Base-by-base conservation (phyloP, 2,329 filamentous ascomycete species). In the Alternaria angustiovoidea region DNA sequence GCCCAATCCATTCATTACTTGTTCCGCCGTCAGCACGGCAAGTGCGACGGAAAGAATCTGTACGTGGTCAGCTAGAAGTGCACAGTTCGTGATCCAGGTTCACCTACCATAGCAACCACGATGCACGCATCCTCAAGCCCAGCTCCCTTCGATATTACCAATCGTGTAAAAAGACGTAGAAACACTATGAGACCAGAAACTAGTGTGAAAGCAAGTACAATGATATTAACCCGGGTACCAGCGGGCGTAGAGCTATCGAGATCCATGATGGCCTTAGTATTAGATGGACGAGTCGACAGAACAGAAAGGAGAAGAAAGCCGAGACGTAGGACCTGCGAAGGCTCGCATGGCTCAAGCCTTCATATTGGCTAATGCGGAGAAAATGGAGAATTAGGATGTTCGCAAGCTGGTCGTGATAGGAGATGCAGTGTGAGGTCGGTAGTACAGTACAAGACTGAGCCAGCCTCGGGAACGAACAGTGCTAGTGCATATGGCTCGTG, bases 1-100 rank as follows among this genome's bases (percentile, higher is more conserved):
- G 1, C 75, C 75, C 43, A 78, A 57, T 3, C 75, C 75, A 59
- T 78, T 68, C 63, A 68, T 70, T 11, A 72, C 69, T 62, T 78
- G 71, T 52, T 69, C 61, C 18, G 68, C 66, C 26, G 67, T 73
- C 6, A 67, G 59, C 32, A 75, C 65, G 9, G 74, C 66, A 20
- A 76, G 65, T 18, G 63, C 68, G 44, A 77, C 69, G 4, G 74
- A 72, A 7, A 68, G 57, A 11, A 62, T 57, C 75, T 76, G 41
- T 2, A 3, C 16, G 41, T 32, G 3, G 44, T 73, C 49, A 72
- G 59, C 24, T 16, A 16, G 14, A 26, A n/a, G 12, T 18, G 18
- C 4, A 16, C 7, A 16, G 4, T 14, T 38, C 11, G 24, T 9
- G 6, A 11, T 26, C 2, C 11, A 16, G 30, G 6, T 11, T 36